Evolutionary conservation across 2,329 filamentous ascomycete genomes (phyloP).

Genomic region (Pseudopithomyces maydicus): DNA sequence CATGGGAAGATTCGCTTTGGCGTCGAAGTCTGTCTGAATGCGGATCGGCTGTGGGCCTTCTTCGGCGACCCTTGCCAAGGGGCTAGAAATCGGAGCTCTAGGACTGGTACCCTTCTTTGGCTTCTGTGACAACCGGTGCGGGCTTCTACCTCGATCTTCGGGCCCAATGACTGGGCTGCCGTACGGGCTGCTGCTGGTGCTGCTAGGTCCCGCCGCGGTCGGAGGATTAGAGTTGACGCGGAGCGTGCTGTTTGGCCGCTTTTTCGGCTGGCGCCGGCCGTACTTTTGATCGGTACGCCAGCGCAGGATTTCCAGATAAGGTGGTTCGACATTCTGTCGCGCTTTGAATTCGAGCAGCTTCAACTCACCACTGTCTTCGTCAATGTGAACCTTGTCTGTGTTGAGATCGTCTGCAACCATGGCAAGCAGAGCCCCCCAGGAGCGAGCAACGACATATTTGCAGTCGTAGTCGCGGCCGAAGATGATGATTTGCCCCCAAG

Average conservation of each 20-base stretch:
- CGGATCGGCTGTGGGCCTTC: conserved; percentile 56
- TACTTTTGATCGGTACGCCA: conserved; percentile 97
- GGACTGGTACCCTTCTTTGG: conserved; percentile 64
- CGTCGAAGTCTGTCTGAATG: conserved; percentile 42
- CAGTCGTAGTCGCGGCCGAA: conserved; percentile 98
- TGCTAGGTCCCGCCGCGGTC: conserved; percentile 49
- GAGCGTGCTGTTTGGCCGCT: conserved; percentile 53
- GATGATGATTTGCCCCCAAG: conserved; percentile 95
- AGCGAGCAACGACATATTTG: conserved; percentile 94
- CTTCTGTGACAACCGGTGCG: conserved; percentile 68
- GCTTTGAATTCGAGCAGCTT: conserved; percentile 89
- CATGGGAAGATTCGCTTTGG: conserved; percentile 26
- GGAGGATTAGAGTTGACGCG: conserved; percentile 59
- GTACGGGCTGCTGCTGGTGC: conserved; percentile 64
- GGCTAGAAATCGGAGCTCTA: conserved; percentile 70
- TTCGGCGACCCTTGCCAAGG: conserved; percentile 75
- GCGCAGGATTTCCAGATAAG: conserved; percentile 91
- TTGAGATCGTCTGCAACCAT: conserved; percentile 89
- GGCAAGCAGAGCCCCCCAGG: conserved; percentile 87
- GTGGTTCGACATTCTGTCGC: conserved; percentile 82
- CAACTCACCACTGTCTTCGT: conserved; percentile 89
- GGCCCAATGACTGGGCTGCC: conserved; percentile 64
- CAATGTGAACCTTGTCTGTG: conserved; percentile 87
- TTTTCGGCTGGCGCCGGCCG: conserved; percentile 64
- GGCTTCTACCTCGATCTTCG: conserved; percentile 69